Evolutionary conservation across 139 green algal species (phyloP).

Genomic region (Chlamydomonas schloesseri): DNA sequence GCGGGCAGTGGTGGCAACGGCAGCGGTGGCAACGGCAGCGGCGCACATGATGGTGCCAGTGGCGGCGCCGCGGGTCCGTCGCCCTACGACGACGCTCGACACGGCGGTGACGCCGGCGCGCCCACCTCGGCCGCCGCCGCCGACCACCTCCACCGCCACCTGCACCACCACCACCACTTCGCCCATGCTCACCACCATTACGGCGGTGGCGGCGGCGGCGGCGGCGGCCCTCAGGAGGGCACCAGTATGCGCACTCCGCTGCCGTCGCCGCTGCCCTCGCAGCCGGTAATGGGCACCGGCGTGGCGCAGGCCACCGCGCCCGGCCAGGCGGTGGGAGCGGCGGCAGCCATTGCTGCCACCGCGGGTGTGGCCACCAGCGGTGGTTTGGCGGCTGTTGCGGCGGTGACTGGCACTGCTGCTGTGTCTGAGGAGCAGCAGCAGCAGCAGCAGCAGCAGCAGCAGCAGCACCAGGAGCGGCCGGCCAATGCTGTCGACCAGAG

Average conservation of each 20-base stretch:
- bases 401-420: too few relatives aligned
- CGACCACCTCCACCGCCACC: not conserved
- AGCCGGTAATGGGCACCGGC: too few relatives aligned
- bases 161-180: not conserved
- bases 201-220: not conserved
- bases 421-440: too few relatives aligned
- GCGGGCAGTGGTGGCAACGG: not conserved
- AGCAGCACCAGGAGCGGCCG: too few relatives aligned
- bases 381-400: not conserved
- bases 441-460: too few relatives aligned
- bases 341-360: too few relatives aligned
- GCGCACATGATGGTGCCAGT: not conserved
- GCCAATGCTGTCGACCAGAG: too few relatives aligned
- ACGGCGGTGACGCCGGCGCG: not conserved
- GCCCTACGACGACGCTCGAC: not conserved
- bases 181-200: not conserved
- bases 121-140: too few relatives aligned
- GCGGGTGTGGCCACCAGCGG: too few relatives aligned
- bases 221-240: constrained; percentile 9
- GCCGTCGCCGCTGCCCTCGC: not conserved
- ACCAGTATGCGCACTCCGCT: constrained; percentile 8
- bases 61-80: not conserved
- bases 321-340: too few relatives aligned
- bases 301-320: too few relatives aligned
- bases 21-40: not conserved